Evolutionary conservation across 2,329 filamentous ascomycete genomes (phyloP), one percentile per base, ranked within the genome.

Genomic region (Paracamarosporium sp.): DNA sequence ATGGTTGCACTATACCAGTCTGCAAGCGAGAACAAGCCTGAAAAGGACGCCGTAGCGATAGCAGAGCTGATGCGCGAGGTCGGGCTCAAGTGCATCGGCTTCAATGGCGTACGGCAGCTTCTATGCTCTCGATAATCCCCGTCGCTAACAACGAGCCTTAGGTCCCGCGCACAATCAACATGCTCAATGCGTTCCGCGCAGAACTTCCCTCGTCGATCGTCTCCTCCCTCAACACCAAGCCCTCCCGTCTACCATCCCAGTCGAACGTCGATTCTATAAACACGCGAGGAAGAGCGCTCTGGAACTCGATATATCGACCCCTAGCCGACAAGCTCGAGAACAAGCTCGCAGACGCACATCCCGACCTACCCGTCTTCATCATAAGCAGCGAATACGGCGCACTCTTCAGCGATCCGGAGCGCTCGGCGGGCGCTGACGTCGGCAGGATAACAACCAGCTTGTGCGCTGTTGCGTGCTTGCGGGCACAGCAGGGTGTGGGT

Each of bases 161-260:
- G 77, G 91, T 95, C 66, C 91, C 92, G 1, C 88, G 92, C 63
- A 90, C 88, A 25, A 95, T 95, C 80, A 95, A 95, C 82, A 88
- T 86, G 67, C 87, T 96, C 1, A 88, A 88, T 67, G 87, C 87
- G 24, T 93, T 93, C 81, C 82, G 85, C 67, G 80, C 83, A 36
- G 79, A 81, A 27, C 85, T 95, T 0, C 88, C 90, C 0, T 57
- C 78, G 0, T 76, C 83, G 5, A 79, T 93, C 4, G 73, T 80
- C 3, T 71, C 80, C 1, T 70, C 76, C 4, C 82, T 94, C 4
- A 82, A 82, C 55, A 86, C 81, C 0, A 77, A 69, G 27, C 80
- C 88, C 0, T 87, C 88, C 8, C 85, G 89, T 43, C 56, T 65
- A 15, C 71, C 70, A 6, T 66, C 66, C 0, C 60, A 68, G 6